phyloP scores from a whole-genome alignment of 768 basidiomycete genomes.

The Cyclocybe cylindracea region DNA sequence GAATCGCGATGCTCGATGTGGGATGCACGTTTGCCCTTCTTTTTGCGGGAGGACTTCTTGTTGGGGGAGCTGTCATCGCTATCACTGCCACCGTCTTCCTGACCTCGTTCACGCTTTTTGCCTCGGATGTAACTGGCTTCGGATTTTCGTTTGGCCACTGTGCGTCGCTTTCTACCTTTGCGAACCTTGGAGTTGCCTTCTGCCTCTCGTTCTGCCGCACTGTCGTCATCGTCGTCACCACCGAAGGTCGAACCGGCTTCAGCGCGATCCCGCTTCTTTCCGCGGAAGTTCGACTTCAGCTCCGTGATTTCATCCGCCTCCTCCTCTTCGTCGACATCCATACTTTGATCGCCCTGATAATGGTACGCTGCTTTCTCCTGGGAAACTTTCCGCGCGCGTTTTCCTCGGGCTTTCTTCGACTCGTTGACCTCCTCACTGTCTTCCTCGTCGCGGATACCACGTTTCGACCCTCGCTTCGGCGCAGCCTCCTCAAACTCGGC shows the following conservation, averaged over 20 bases:
- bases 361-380: slow-evolving; percentile 37
- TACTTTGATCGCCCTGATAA: slow-evolving; percentile 32
- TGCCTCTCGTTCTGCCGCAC: slow-evolving; percentile 33
- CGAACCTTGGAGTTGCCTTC: slow-evolving; percentile 41
- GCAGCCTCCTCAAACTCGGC: slow-evolving; percentile 35
- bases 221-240: slow-evolving; percentile 53
- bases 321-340: slow-evolving; percentile 49
- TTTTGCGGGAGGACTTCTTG: slow-evolving; percentile 43
- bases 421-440: slow-evolving; percentile 43
- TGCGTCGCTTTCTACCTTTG: slow-evolving; percentile 59
- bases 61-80: slow-evolving; percentile 29
- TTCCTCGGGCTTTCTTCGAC: slow-evolving; percentile 44
- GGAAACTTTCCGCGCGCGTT: slow-evolving; percentile 58
- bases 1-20: slow-evolving; percentile 26
- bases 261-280: slow-evolving; percentile 76
- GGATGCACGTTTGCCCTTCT: slow-evolving; percentile 49
- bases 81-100: slow-evolving; percentile 47
- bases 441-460: slow-evolving; percentile 42
- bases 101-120: slow-evolving; percentile 67
- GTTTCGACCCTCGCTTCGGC: slow-evolving; percentile 49
- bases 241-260: slow-evolving; percentile 75
- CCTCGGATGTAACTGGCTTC: slow-evolving; percentile 47
- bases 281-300: slow-evolving; percentile 41
- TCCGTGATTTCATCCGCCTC: slow-evolving; percentile 44
- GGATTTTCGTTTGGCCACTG: slow-evolving; percentile 53